Evolutionary conservation across 805 yeast species (phyloP), one percentile per base, ranked within the genome.

Genomic region (Martiniozyma abietophila): DNA sequence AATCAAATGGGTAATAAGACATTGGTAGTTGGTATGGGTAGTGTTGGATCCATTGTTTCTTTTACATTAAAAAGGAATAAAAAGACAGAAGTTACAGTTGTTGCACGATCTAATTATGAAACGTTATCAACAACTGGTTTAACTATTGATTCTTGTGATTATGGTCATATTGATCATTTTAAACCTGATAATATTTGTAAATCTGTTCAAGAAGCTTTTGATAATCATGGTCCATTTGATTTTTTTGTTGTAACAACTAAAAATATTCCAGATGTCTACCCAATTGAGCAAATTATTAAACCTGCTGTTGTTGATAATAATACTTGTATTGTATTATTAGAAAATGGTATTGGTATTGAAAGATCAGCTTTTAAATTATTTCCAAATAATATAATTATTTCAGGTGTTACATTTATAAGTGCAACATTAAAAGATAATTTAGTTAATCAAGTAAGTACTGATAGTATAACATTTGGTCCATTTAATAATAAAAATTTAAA

Each of bases 11-110:
- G n/a, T n/a, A n/a, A n/a, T n/a, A n/a, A n/a, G n/a, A n/a, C n/a
- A n/a, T n/a, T n/a, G n/a, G n/a, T n/a, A n/a, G n/a, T 82, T 21
- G 94, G 94, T 6, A 69, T 84, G 2, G 95, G 94, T 10, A 94
- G 94, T 17, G 88, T 84, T 5, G 95, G 95, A 19, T 66, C 82
- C 2, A 71, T 83, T 21, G 76, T 76, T 5, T 84, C 92, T 0
- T 65, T 72, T 32, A 73, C 81, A 0, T 60, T 84, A 19, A 61
- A 59, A 39, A 56, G 58, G 34, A 61, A 62, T 29, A 69, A 64
- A 1, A 57, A 64, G 28, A 61, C 71, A 10, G 54, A 61, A 7
- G 68, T 80, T 8, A 70, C 83, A 2, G 59, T 73, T 9, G 80
- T 78, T 3, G 68, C 76, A 4, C 66, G 89, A 18, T 38, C 41